These are phyloP conservation scores for Haplosporangium sp. DNA, from an alignment of 371 early-diverging fungal genomes.

Conservation along the genomic window DNA sequence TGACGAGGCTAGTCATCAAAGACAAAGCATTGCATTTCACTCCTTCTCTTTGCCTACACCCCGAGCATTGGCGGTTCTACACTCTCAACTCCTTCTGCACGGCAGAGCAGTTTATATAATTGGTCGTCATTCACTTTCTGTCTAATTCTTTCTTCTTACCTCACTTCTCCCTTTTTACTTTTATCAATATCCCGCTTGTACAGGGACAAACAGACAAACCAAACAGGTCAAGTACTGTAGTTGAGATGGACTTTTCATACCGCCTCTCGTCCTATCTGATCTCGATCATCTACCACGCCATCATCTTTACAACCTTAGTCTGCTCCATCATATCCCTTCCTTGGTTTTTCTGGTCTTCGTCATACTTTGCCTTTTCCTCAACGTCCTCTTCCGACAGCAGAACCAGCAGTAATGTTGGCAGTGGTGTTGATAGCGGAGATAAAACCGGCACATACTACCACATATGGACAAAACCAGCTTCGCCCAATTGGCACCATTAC, in stretches of 20 bases:
- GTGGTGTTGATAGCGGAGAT: too few species aligned
- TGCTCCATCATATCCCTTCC: conserved; percentile 21
- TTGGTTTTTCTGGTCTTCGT: conserved; percentile 6
- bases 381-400: not conserved
- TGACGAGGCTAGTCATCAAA: conserved; percentile 1
- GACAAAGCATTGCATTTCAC: not conserved
- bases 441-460: not conserved
- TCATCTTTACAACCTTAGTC: conserved; percentile 34
- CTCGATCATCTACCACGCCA: conserved; percentile 30
- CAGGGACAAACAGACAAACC: not conserved
- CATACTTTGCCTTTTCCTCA: conserved; percentile 1
- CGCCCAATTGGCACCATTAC: not conserved
- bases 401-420: too few species aligned
- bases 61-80: too few species aligned
- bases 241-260: conserved; percentile 13
- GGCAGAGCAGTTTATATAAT: too few species aligned
- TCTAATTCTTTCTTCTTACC: too few species aligned
- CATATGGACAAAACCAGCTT: not conserved
- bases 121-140: too few species aligned
- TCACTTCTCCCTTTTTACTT: not conserved
- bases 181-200: not conserved
- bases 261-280: conserved; percentile 19
- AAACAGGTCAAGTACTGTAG: not conserved
- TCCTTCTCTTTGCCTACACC: not conserved
- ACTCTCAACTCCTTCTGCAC: too few species aligned